Evolutionary conservation across 805 yeast genomes (phyloP).

Genomic region (Tetrapisispora pingtungensis): DNA sequence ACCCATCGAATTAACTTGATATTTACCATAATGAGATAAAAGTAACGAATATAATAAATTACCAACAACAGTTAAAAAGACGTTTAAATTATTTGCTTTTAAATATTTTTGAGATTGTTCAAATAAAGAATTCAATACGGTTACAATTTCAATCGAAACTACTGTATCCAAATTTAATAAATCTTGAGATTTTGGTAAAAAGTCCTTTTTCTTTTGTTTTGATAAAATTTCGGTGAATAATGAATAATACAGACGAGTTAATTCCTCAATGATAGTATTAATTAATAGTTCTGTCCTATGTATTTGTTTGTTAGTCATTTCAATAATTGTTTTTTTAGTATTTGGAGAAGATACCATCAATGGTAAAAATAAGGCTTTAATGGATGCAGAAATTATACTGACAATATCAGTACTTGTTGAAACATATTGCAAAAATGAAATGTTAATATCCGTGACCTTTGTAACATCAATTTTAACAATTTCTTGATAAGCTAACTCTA

Average conservation of each 20-base stretch:
- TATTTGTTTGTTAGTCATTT: slow-evolving; percentile 50
- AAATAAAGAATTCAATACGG: slow-evolving; percentile 33
- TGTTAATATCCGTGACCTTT: slow-evolving; percentile 29
- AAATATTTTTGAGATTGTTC: slow-evolving; percentile 31
- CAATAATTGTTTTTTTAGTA: slow-evolving; percentile 48
- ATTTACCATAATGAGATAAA: slow-evolving; percentile 64
- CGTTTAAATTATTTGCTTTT: slow-evolving; percentile 39
- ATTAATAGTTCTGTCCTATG: slow-evolving; percentile 54
- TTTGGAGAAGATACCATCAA: slow-evolving; percentile 52
- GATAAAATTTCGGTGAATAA: slow-evolving; percentile 43
- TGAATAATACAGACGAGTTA: slow-evolving; percentile 42
- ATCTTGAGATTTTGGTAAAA: slow-evolving; percentile 37
- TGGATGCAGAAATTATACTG: slow-evolving; percentile 57
- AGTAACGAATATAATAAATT: slow-evolving; percentile 45
- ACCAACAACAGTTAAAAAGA: slow-evolving; percentile 49
- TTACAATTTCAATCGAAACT: slow-evolving; percentile 55
- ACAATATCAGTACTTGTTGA: slow-evolving; percentile 49
- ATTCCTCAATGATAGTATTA: slow-evolving; percentile 52
- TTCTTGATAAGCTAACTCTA: slow-evolving; percentile 55
- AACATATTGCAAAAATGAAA: slow-evolving; percentile 41
- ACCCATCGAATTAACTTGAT: slow-evolving; percentile 69
- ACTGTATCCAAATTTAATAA: slow-evolving; percentile 51
- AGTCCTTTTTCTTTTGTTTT: slow-evolving; percentile 71
- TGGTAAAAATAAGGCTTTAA: slow-evolving; percentile 67
- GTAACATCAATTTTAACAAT: slow-evolving; percentile 31